These are phyloP conservation scores for Pythium oligandrum DNA, from an alignment of 352 stramenopile species.

Conservation along the genomic window DNA sequence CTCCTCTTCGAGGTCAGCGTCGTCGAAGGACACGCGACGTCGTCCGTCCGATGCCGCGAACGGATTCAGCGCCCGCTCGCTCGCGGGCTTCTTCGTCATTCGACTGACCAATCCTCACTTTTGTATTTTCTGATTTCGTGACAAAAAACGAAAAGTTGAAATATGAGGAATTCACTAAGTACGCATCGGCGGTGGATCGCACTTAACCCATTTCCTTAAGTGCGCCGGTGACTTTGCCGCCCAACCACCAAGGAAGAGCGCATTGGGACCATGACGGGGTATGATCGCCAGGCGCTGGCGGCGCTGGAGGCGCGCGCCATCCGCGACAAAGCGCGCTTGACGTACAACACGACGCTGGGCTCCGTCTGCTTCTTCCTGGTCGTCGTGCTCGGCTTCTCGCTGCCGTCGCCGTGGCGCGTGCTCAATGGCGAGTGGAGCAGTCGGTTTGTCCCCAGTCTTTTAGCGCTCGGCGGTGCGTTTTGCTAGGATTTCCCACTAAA, in stretches of 20 bases:
- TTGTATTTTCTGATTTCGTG: too few species aligned
- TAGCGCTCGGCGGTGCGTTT: conserved; percentile 43
- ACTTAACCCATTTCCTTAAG: too few species aligned
- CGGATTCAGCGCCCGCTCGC: conserved; percentile 5
- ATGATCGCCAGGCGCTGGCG: conserved; percentile 27
- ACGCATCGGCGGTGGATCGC: too few species aligned
- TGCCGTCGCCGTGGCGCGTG: conserved; percentile 65
- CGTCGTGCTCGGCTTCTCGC: conserved; percentile 36
- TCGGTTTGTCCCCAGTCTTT: conserved; percentile 35
- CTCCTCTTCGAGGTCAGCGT: not conserved
- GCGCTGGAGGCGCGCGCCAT: conserved; percentile 61
- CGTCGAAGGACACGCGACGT: not conserved
- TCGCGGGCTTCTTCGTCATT: conserved; percentile 7
- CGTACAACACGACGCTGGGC: conserved; percentile 58
- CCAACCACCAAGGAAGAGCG: too few species aligned
- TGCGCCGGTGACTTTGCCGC: too few species aligned
- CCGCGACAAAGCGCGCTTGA: conserved; percentile 52
- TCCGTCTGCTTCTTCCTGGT: conserved; percentile 33
- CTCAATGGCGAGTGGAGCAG: conserved; percentile 73
- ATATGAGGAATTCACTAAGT: too few species aligned
- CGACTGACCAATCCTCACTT: too few species aligned
- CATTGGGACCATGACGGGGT: not conserved
- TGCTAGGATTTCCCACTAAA: not conserved
- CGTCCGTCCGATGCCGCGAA: not conserved
- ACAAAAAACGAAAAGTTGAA: too few species aligned